Evolutionary conservation across 805 yeast species (phyloP), one percentile per base, ranked within the genome.

Genomic region (Kuraishia ogatae): DNA sequence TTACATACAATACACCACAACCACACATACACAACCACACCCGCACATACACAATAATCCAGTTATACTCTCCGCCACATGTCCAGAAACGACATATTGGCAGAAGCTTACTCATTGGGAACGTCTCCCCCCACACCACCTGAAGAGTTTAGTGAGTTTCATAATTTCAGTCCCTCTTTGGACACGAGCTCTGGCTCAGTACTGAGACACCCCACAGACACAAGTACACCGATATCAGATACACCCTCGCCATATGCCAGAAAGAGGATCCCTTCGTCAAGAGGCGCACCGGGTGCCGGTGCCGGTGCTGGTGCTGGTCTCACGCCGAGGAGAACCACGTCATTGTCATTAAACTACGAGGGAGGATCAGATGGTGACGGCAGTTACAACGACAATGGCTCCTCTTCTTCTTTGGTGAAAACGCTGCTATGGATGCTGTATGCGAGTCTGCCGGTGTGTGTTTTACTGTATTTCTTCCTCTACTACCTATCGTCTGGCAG

Each of bases 41-140:
- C 10, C 10, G 10, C 29, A 10, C 29, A 26, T 26, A 26, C 29
- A 26, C 29, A 26, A 10, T 26, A 10, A 26, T 10, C 5, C 29
- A 26, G 5, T 6, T 26, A 26, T 10, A 26, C 29, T 6, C 29
- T 6, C 29, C 29, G 29, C 10, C 29, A 26, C 29, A 26, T 49
- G 51, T 20, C 51, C 29, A 49, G 29, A 26, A 51, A 51, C 62
- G 74, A 77, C 55, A 75, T 78, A 60, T 73, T 84, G 35, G 65
- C 85, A 26, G 68, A 75, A 22, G 72, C 84, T 19, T 79, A 80
- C 52, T 63, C 69, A 2, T 70, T 81, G 1, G 83, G 82, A 1
- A 67, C 72, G n/a, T 87, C 80, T 63, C 71, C 77, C 21, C 68
- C 69, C 11, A 72, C 80, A 46, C 55, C 73, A 0, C 85, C 91